Evolutionary conservation across 1,284 basidiomycete species (phyloP).

Genomic region (Tylopilus orsonianus): DNA sequence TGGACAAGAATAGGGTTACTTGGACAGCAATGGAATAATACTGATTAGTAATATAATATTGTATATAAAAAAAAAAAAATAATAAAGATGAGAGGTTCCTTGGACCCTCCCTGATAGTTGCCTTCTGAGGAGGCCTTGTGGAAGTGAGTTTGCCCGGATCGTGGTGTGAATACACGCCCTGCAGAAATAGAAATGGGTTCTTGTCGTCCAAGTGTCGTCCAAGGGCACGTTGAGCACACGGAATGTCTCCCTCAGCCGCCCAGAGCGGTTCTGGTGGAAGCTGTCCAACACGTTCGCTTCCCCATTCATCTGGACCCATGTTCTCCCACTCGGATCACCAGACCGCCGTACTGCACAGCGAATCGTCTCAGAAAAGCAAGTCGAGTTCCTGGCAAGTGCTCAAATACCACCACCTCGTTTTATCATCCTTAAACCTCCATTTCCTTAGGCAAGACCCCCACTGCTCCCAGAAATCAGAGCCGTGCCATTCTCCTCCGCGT

Average conservation of each 20-base stretch:
- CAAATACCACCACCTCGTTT: constrained; percentile 25
- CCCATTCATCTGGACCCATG: constrained; percentile 23
- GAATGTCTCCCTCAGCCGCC: constrained; percentile 14
- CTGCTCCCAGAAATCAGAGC: constrained; percentile 27
- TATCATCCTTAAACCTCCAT: constrained; percentile 15
- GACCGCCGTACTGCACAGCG: constrained; percentile 26
- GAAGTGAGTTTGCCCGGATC: constrained; percentile 9
- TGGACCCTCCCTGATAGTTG: constrained; percentile 11
- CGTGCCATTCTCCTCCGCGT: constrained; percentile 21
- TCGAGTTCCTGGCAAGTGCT: constrained; percentile 29
- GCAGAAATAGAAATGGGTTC: constrained; percentile 4
- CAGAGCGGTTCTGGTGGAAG: constrained; percentile 4
- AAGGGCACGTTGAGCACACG: constrained; percentile 20
- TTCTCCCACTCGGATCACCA: constrained; percentile 36
- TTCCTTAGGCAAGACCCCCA: constrained; percentile 31
- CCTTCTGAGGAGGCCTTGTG: constrained; percentile 7
- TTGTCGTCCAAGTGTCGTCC: constrained; percentile 2
- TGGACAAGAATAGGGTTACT: constrained; percentile 15
- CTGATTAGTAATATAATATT: constrained; percentile 15
- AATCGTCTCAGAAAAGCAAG: constrained; percentile 27
- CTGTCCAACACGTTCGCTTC: constrained; percentile 21
- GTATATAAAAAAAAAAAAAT: constrained; percentile 18
- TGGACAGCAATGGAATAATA: not conserved
- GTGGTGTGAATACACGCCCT: constrained; percentile 18
- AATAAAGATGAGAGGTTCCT: constrained; percentile 17